phyloP scores from a whole-genome alignment of 257 asterid species.

The Primulina tabacum region DNA sequence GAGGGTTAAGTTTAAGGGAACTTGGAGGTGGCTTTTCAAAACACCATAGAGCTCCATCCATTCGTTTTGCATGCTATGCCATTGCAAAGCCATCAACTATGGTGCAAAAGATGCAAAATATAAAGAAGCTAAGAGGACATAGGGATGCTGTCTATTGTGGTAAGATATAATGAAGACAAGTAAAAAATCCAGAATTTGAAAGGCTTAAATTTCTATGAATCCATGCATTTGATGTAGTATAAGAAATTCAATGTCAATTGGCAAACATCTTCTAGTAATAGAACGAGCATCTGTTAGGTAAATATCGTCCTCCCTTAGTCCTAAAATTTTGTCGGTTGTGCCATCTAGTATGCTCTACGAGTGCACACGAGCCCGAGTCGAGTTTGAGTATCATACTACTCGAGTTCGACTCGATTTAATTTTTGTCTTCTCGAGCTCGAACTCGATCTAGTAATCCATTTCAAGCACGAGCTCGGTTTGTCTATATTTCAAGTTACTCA shows the following conservation, averaged over 20 bases:
- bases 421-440: no score
- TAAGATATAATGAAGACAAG: constrained; percentile 22
- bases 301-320: background rate
- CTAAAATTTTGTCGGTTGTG: constrained; percentile 4
- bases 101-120: constrained; percentile 95
- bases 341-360: constrained; percentile 1
- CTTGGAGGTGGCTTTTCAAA: constrained; percentile 96
- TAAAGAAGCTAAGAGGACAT: constrained; percentile 85
- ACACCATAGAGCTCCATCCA: constrained; percentile 94
- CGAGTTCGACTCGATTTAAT: no score
- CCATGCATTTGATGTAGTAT: constrained; percentile 10
- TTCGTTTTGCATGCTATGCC: constrained; percentile 86
- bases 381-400: no score
- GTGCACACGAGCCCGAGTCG: no score
- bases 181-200: background rate
- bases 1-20: constrained; percentile 91
- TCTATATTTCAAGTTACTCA: no score
- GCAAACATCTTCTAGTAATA: constrained; percentile 12
- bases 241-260: constrained; percentile 17
- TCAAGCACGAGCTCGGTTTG: no score
- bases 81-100: constrained; percentile 92
- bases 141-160: constrained; percentile 98
- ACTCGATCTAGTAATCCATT: no score
- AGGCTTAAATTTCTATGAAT: constrained; percentile 6
- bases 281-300: constrained; percentile 2